Evolutionary conservation across 805 yeast species (phyloP), one percentile per base, ranked within the genome.

Genomic region (Wickerhamiella vanderwaltii): DNA sequence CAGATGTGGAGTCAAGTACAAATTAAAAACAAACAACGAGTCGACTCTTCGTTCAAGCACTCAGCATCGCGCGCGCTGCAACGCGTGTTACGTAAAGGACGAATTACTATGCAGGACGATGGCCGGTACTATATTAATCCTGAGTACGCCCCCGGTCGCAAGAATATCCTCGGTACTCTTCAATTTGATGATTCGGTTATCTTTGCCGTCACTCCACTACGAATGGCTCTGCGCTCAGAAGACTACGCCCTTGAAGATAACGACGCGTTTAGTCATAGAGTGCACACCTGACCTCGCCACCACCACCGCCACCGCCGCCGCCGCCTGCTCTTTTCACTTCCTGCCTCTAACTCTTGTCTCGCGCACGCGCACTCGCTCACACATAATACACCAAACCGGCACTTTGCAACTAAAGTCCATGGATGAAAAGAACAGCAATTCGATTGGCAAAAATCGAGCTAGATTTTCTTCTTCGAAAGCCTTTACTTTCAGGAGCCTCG

Each of bases 61-160:
- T 52, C 61, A 0, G 61, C 62, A 1, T 53, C 60, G 13, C 51
- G 64, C 30, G 65, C 65, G n/a, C 44, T 60, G 33, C 65, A 60
- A 42, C 48, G 65, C 1, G 61, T 59, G 5, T 51, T 60, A 15
- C 48, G 65, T 22, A 51, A 58, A 37, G 63, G 64, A 34, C 47
- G 61, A 16, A 51, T 61, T 20, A 33, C 52, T 20, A 56, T 56
- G 41, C 48, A 49, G 5, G 59, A 55, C 29, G 35, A 31, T 22
- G 54, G 54, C 13, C 48, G 50, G 32, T 61, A 56, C 44, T 48
- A 40, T 26, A 55, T 57, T 25, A 60, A 61, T 45, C 43, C 51
- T 9, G 55, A 50, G 32, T 57, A 49, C 48, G 63, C 54, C 46
- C 57, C 60, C 19, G 55, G 59, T 7, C 50, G 57, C 1, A 45